Base-by-base conservation (phyloP, 768 basidiomycete genomes). In the Sarcodon sp. region DNA sequence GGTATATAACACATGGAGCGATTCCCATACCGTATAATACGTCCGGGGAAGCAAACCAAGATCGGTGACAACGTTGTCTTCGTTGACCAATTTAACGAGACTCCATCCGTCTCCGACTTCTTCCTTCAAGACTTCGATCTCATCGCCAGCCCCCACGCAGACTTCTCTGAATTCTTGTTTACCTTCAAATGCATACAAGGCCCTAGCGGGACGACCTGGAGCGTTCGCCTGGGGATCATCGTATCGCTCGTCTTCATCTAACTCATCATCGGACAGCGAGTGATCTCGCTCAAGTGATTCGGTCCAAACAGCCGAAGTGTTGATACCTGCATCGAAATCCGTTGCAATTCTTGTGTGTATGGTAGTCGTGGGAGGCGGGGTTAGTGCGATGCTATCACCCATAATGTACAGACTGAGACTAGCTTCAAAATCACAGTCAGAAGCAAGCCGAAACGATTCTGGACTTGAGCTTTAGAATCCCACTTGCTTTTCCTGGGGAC, bases 81-180 rank as follows among this genome's bases (percentile, higher is more conserved):
- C 48, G 33, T 39, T 50, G 21, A 47, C 53, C 7, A 54, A 71
- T 64, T 69, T 76, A 11, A 82, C 81, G 34, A 89, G 67, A 63
- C 87, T 87, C 87, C 87, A 88, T 5, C 86, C 87, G 53, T 87
- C 83, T 6, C 77, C 79, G 1, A 79, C 68, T 47, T 85, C 72
- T 51, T 85, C 83, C 52, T 76, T 80, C 45, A 91, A 56, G n/a
- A 87, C 66, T 44, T 80, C 75, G 16, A 91, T 60, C 51, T 72
- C 72, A 53, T 87, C 83, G 10, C 87, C 86, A 1, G 83, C 83
- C 48, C 69, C 68, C 13, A 87, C 75, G 18, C 55, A 50, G 31
- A 89, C 69, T 61, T 89, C 87, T 39, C 79, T 69, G 55, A 83
- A 87, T 55, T 87, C 83, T 0, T 72, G 64, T 59, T 85, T 82